phyloP scores from a whole-genome alignment of 176 grass and related monocot species.

The Guadua angustifolia region DNA sequence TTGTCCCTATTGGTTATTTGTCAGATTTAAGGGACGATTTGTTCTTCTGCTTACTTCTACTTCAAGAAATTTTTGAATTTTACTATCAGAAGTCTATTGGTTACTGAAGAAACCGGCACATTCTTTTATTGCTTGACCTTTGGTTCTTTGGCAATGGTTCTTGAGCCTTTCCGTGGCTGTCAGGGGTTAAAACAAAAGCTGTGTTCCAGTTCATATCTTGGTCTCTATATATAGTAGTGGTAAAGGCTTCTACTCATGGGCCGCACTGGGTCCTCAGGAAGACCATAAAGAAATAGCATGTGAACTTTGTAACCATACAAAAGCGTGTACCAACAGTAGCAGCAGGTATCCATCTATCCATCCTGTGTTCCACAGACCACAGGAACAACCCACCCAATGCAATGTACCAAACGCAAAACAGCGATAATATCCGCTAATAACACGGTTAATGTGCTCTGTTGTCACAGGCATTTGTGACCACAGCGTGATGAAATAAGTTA shows the following conservation, averaged over 20 bases:
- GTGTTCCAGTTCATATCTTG: slow-evolving; percentile 25
- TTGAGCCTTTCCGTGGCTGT: slow-evolving; percentile 40
- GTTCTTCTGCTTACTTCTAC: no score
- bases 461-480: not conserved
- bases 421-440: not conserved
- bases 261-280: slow-evolving; percentile 40
- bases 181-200: slow-evolving; percentile 31
- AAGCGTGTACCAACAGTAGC: slow-evolving; percentile 43
- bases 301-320: slow-evolving; percentile 61
- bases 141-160: slow-evolving; percentile 41
- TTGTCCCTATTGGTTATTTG: no score
- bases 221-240: slow-evolving; percentile 51
- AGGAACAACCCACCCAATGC: not conserved
- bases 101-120: no score
- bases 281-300: slow-evolving; percentile 54
- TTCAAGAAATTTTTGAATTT: no score
- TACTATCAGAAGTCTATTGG: no score
- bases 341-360: slow-evolving; percentile 25
- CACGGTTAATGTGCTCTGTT: not conserved
- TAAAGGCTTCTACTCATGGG: slow-evolving; percentile 46
- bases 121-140: no score
- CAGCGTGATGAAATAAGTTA: not conserved
- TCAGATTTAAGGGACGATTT: no score
- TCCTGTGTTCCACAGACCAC: not conserved
- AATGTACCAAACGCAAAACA: not conserved